Evolutionary conservation across 108 stramenopile genomes (phyloP).

Genomic region (Nitzschia sp.): DNA sequence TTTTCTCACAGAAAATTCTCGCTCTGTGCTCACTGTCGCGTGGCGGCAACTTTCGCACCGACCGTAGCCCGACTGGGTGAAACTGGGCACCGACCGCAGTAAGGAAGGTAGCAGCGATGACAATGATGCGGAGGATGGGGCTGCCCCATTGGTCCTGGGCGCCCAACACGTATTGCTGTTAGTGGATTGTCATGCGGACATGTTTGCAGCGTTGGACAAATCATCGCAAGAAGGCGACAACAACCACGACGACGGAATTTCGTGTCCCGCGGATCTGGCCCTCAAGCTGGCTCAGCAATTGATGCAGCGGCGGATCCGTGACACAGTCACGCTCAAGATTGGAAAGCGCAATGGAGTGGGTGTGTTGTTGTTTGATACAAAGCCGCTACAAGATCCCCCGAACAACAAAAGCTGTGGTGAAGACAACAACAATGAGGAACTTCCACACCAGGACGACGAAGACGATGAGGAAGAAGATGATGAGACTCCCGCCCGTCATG

Average conservation of each 20-base stretch:
- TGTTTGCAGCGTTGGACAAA: conserved; percentile 44
- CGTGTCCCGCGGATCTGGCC: conserved; percentile 54
- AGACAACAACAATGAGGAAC: conserved; percentile 18
- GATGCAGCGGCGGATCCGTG: conserved; percentile 43
- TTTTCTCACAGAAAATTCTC: background rate
- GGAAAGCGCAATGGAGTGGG: conserved; percentile 77
- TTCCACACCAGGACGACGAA: conserved; percentile 15
- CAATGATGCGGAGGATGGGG: conserved; percentile 8
- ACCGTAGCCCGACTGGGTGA: conserved; percentile 40
- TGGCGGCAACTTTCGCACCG: background rate
- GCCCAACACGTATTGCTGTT: conserved; percentile 63
- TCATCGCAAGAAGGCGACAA: conserved; percentile 10
- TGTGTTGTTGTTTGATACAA: conserved; percentile 53
- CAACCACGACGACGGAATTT: conserved; percentile 3
- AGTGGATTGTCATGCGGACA: conserved; percentile 61
- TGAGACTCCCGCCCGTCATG: conserved; percentile 13
- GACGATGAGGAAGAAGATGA: conserved; percentile 29
- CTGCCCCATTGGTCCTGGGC: conserved; percentile 18
- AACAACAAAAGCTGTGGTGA: background rate
- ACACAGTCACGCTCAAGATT: conserved; percentile 52
- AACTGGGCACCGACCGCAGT: conserved; percentile 19
- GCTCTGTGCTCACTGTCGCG: too few species aligned
- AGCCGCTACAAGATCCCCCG: background rate
- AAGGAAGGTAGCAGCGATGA: conserved; percentile 8
- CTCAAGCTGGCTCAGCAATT: conserved; percentile 42